Conservation (phyloP, 306 rosid genomes). For the Trifolium subterraneum region DNA sequence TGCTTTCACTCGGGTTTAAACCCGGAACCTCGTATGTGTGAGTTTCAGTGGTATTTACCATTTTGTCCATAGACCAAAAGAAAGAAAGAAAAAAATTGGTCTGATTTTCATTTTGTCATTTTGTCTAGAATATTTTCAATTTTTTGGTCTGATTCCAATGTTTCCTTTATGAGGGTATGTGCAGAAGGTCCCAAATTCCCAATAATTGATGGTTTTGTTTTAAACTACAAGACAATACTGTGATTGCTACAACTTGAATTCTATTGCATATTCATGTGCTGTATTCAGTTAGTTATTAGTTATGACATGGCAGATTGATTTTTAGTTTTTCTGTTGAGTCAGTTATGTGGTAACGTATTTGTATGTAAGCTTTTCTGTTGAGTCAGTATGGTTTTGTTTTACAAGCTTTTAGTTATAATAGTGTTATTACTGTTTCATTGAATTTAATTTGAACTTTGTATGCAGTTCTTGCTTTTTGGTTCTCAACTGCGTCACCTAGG, state of each 20-base stretch:
- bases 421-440: slow-evolving; percentile 40
- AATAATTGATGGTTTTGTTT: slow-evolving; percentile 4
- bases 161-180: slow-evolving; percentile 38
- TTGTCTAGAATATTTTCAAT: not conserved
- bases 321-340: slow-evolving; percentile 4
- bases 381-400: not conserved
- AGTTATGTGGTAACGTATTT: no score
- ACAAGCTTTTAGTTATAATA: slow-evolving; percentile 22
- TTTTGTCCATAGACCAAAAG: no score
- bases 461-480: slow-evolving; percentile 41
- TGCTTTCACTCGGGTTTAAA: no score
- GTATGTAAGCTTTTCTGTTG: not conserved
- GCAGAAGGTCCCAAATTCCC: not conserved
- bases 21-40: no score
- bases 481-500: slow-evolving; percentile 28
- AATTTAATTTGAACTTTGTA: slow-evolving; percentile 29
- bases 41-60: no score
- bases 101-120: not conserved
- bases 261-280: not conserved
- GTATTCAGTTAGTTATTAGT: not conserved
- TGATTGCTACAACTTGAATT: slow-evolving; percentile 1
- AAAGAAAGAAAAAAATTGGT: no score
- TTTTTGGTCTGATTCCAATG: slow-evolving; percentile 12
- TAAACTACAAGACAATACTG: not conserved
- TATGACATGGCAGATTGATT: not conserved